Base-by-base conservation (phyloP, 2,329 filamentous ascomycete genomes). In the Arthrobotrys sphaeroides region DNA sequence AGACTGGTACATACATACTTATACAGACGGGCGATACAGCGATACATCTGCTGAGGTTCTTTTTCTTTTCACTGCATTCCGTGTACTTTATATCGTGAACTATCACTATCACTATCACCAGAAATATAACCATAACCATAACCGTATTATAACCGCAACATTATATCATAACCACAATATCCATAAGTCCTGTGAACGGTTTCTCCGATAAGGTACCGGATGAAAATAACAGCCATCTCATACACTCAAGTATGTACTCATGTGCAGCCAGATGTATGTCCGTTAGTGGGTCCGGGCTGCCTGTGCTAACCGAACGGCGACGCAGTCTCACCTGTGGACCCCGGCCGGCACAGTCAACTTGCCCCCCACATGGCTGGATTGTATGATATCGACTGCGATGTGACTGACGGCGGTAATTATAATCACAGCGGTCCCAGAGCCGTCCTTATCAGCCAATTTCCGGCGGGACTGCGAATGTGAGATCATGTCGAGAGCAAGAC, bases 291-390 rank as follows among this genome's bases (percentile, higher is more conserved):
- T 51, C 47, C 47, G 13, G 18, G 47, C 47, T 18, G 47, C 47
- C 47, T 51, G 24, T 18, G 47, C 47, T 51, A 51, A 28, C 47
- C 47, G 47, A 51, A 51, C 47, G 49, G 49, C 49, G 49, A 55
- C 31, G 28, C 28, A 38, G 49, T 55, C 49, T 55, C 31, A 55
- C 49, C 16, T 38, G 49, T 55, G 49, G 49, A 38, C 49, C 49
- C 49, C 9, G 49, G 49, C 16, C 3, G 10, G 31, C n/a, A n/a
- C n/a, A n/a, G n/a, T n/a, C n/a, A n/a, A n/a, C n/a, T 55, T 55
- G 49, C 13, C 22, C 49, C 49, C 49, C 49, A 38, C 49, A 18
- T 49, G 47, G 16, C 26, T 4, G 10, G 13, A 9, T 26, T 49
- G 22, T 49, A 16, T 49, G 45, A 33, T 18, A 31, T 10, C 13